Evolutionary conservation across 2,329 filamentous ascomycete genomes (phyloP).

Genomic region (Phaeosphaeriaceae sp.): DNA sequence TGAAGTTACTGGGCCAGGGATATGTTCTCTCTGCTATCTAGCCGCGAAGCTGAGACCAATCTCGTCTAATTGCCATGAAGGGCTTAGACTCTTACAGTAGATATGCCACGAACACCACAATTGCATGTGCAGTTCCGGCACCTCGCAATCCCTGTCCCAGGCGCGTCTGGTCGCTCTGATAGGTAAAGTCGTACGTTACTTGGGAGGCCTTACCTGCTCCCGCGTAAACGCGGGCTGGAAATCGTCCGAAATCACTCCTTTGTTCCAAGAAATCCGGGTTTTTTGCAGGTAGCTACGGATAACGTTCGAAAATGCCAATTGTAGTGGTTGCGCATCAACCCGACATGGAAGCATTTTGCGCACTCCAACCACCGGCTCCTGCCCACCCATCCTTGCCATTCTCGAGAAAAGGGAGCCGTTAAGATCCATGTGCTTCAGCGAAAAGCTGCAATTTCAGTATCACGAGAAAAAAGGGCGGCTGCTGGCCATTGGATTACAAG

Average conservation of each 20-base stretch:
- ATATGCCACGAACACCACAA: neutral
- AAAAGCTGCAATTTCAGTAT: neutral
- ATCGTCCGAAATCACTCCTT: neutral
- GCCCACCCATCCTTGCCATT: neutral
- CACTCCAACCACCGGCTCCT: neutral
- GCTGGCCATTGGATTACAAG: neutral
- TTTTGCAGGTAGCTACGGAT: neutral
- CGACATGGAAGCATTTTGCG: neutral
- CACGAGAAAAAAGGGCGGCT: neutral
- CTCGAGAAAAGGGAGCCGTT: neutral
- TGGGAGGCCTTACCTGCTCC: neutral
- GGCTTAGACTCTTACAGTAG: neutral
- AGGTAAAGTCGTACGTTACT: slow-evolving; percentile 1
- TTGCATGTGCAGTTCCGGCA: slow-evolving; percentile 3
- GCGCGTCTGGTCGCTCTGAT: neutral
- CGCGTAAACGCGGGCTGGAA: neutral
- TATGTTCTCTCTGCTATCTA: neutral
- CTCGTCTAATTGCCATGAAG: neutral
- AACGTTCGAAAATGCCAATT: neutral
- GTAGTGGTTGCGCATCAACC: neutral
- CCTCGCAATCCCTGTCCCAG: neutral
- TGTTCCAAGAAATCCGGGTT: neutral
- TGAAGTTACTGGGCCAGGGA: neutral
- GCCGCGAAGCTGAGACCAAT: neutral
- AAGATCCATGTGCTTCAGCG: neutral